A percentile compares a stretch with the other conserved stretches of the same genome.
phyloP scores from a whole-genome alignment of 148 eudicot genomes.

The Arbutus unedo region DNA sequence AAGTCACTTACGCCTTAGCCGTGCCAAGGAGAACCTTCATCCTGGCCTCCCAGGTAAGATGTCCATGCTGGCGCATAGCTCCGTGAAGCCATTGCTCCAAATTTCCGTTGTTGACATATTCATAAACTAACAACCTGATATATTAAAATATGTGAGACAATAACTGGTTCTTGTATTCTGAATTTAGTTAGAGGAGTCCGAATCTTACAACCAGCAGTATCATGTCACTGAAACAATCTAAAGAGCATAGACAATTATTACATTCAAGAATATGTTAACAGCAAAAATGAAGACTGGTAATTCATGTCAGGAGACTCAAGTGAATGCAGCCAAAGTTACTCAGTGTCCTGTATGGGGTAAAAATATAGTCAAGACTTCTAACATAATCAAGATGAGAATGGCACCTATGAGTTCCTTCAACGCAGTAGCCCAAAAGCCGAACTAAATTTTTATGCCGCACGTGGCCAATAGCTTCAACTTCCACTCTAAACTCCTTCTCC shows the following conservation, averaged over 20 bases:
- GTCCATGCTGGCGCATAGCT: slow-evolving; percentile 64
- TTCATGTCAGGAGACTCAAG: neutral
- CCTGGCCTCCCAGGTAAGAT: slow-evolving; percentile 77
- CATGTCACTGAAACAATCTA: slow-evolving; percentile 12
- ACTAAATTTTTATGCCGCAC: slow-evolving; percentile 71
- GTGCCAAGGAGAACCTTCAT: slow-evolving; percentile 67
- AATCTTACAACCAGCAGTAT: neutral
- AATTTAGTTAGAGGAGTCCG: neutral
- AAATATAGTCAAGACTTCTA: neutral
- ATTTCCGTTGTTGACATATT: slow-evolving; percentile 74
- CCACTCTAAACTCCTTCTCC: slow-evolving; percentile 71
- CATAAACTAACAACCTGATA: slow-evolving; percentile 71
- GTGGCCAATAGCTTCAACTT: slow-evolving; percentile 75
- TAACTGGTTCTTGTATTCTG: neutral
- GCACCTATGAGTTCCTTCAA: slow-evolving; percentile 73
- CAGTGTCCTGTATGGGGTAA: neutral
- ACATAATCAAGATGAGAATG: neutral
- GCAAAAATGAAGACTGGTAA: too few species aligned
- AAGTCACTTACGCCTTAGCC: slow-evolving; percentile 66
- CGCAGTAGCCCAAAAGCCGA: slow-evolving; percentile 63
- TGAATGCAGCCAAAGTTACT: neutral
- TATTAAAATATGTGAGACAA: neutral
- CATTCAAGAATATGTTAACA: neutral
- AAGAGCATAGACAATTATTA: neutral
- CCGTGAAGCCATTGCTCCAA: slow-evolving; percentile 86